Conservation (phyloP, 2,329 filamentous ascomycete genomes). For the Ceratocystis lukuohia region DNA sequence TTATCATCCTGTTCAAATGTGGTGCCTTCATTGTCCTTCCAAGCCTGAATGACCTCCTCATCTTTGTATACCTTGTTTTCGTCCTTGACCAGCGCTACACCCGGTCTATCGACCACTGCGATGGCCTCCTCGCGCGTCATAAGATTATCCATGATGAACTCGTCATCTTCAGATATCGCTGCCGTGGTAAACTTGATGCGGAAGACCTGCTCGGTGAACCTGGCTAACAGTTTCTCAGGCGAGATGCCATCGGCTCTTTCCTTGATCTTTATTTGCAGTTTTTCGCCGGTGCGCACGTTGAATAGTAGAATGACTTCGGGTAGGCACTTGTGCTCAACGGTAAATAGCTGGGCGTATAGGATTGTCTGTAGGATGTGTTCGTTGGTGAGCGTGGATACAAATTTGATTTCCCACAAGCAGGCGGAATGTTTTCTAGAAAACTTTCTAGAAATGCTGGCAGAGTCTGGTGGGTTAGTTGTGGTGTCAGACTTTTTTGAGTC, state of each 20-base stretch:
- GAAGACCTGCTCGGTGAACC: conserved; percentile 21
- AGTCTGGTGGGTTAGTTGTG: not conserved
- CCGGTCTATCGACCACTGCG: not conserved
- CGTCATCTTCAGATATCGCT: conserved; percentile 11
- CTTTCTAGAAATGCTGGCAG: not conserved
- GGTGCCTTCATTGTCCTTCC: not conserved
- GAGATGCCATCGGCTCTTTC: not conserved
- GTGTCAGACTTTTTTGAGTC: not conserved
- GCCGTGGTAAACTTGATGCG: conserved; percentile 21
- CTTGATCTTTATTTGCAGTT: conserved; percentile 21
- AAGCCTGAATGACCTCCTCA: not conserved
- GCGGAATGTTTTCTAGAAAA: not conserved
- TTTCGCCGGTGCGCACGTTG: conserved; percentile 24
- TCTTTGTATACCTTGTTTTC: not conserved
- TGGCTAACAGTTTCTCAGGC: not conserved
- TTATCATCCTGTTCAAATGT: not conserved
- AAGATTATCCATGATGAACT: conserved; percentile 18
- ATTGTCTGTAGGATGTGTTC: conserved; percentile 24
- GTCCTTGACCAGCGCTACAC: not conserved
- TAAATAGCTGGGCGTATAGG: conserved; percentile 23
- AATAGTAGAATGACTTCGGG: conserved; percentile 22
- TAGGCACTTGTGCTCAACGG: conserved; percentile 17
- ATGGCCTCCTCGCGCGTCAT: conserved; percentile 7
- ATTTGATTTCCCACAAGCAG: conserved; percentile 26
- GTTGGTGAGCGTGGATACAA: conserved; percentile 23